Percentiles rank a stretch among this genome's conserved stretches.
Conservation (phyloP, 306 rosid species). For the Pyrus betulifolia region DNA sequence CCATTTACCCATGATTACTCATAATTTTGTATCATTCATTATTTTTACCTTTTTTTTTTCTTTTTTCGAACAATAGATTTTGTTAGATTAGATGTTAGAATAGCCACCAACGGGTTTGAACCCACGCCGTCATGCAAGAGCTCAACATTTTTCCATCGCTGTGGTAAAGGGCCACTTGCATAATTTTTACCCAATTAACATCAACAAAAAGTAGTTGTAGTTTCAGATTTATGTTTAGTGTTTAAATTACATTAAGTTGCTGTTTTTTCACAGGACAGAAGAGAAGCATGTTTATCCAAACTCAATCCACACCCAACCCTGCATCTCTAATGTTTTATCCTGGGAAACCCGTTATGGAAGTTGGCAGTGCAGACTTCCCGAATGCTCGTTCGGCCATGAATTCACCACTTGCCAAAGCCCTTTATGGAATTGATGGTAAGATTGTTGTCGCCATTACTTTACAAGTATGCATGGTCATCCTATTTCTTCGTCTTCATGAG, state of each 20-base stretch:
- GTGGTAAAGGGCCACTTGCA: no score
- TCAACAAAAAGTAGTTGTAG: background rate
- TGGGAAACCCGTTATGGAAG: constrained; percentile 75
- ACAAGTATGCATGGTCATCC: background rate
- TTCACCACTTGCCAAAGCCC: constrained; percentile 78
- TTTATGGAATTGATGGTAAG: constrained; percentile 71
- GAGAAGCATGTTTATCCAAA: constrained; percentile 62
- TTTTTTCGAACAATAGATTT: no score
- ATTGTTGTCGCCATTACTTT: background rate
- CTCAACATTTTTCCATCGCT: no score
- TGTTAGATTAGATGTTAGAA: no score
- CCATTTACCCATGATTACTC: background rate
- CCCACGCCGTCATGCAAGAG: no score
- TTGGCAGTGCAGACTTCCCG: constrained; percentile 92
- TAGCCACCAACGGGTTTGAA: no score
- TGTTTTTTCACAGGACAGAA: constrained; percentile 40
- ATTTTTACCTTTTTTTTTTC: background rate
- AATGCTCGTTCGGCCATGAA: constrained; percentile 79
- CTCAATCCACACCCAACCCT: constrained; percentile 66
- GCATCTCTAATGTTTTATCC: constrained; percentile 64
- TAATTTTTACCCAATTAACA: background rate
- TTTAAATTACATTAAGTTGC: background rate
- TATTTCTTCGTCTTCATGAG: background rate
- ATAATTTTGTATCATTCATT: background rate
- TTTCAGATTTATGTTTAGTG: background rate